A percentile compares a stretch with the other conserved stretches of the same genome.
Evolutionary conservation across 441 rosid genomes (phyloP).

Genomic region (Arabidopsis hybrid): DNA sequence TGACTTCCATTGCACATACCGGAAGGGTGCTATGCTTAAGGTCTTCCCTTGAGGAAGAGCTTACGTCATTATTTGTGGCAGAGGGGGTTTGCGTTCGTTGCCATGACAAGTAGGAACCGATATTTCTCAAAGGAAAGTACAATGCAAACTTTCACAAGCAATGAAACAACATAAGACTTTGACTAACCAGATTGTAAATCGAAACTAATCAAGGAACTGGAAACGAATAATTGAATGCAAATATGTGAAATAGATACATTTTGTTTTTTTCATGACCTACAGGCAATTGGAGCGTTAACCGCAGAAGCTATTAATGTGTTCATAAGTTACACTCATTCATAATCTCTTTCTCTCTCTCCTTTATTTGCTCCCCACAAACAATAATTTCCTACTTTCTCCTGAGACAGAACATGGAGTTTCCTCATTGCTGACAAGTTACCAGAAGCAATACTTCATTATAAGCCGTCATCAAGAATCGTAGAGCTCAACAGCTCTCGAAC

Average conservation of each 20-base stretch:
- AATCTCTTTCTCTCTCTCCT: conserved; percentile 17
- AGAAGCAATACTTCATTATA: conserved; percentile 21
- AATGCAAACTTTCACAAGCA: background rate
- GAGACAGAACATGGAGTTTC: background rate
- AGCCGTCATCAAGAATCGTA: conserved; percentile 34
- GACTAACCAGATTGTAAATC: background rate
- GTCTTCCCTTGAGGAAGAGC: conserved; percentile 53
- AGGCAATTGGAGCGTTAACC: conserved; percentile 21
- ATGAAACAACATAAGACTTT: background rate
- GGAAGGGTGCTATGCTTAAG: conserved; percentile 50
- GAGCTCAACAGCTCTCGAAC: conserved; percentile 30
- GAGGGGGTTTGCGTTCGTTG: conserved; percentile 77
- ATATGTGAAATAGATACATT: conserved; percentile 20
- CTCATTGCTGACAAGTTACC: conserved; percentile 9
- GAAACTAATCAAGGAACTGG: background rate
- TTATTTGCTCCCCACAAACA: conserved; percentile 31
- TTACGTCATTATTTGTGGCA: conserved; percentile 73
- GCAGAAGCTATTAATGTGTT: conserved; percentile 18
- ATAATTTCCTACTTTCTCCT: background rate
- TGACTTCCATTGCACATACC: conserved; percentile 41
- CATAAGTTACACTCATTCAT: conserved; percentile 22
- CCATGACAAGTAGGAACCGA: background rate
- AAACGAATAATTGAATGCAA: conserved; percentile 1
- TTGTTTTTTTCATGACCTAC: conserved; percentile 17
- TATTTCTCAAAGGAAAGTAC: background rate